Evolutionary conservation across 176 grass and related monocot species (phyloP), one percentile per base, ranked within the genome.

Genomic region (Oryza punctata): DNA sequence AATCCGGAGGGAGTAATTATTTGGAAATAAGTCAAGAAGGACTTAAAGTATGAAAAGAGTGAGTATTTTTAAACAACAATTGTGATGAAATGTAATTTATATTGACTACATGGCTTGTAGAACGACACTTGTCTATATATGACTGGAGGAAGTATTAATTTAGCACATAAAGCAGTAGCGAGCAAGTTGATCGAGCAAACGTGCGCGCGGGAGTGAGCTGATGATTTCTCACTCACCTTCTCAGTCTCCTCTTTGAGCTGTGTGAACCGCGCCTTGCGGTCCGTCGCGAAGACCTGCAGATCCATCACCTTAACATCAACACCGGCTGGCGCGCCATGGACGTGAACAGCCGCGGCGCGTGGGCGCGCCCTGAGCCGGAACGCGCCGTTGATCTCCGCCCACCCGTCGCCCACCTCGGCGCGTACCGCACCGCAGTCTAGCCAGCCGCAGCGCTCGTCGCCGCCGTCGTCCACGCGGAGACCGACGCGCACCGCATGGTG

Each of bases 261-360:
- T 29, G 23, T 45, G 75, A 89, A 80, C 12, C 90, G 67, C 15
- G 83, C 83, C 49, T 44, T 38, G 21, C 70, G 76, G 33, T 92
- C 79, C 5, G 73, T 67, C 3, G 79, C 64, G 7, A 83, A 66
- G 44, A 92, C 72, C 41, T 72, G 82, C 24, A 92, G 83, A 32
- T 85, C 90, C 28, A 81, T 82, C 3, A 92, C 79, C 90, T 75
- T 86, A 1, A 92, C 47, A 61, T 89, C 83, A 4, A 92, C 69
- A 19, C 90, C 79, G 0, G 82, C 43, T 0, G 83, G 60, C 5
- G 90, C 69, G 18, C 90, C 90, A 1, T 89, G 79, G 19, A 92
- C 69, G 26, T 83, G 38, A 14, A 92, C 70, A 6, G 73, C 40
- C 18, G 72, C 86, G 18, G 19, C 35, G 29, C 79, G 21, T 3